Conservation (phyloP, 495 filamentous ascomycete species). For the Penicillium turbatum region DNA sequence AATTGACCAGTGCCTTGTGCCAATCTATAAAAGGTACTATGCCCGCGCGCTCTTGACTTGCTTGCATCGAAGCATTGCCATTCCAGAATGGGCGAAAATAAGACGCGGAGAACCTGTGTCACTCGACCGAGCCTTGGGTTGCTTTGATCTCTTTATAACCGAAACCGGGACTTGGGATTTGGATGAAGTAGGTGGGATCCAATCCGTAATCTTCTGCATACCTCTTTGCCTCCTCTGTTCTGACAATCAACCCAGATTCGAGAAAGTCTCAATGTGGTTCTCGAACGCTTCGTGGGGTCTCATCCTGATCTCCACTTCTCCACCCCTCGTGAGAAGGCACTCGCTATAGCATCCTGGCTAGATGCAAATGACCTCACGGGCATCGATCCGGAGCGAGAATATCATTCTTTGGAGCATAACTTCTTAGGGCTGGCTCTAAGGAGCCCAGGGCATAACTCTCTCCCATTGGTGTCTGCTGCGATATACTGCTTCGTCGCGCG, state of each 20-base stretch:
- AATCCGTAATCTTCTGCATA: too few relatives aligned
- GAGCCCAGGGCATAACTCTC: slow-evolving; percentile 59
- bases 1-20: slow-evolving; percentile 7
- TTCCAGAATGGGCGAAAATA: slow-evolving; percentile 68
- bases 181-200: slow-evolving; percentile 54
- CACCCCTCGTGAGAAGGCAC: slow-evolving; percentile 60
- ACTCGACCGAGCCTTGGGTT: slow-evolving; percentile 70
- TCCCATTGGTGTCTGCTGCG: slow-evolving; percentile 74
- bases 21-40: slow-evolving; percentile 57
- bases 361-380: slow-evolving; percentile 62
- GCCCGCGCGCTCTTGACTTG: slow-evolving; percentile 65
- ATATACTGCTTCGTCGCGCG: slow-evolving; percentile 66
- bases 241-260: slow-evolving; percentile 46
- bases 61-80: slow-evolving; percentile 75
- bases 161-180: slow-evolving; percentile 65
- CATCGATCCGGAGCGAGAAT: slow-evolving; percentile 56
- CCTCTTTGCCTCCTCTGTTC: not conserved
- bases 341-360: slow-evolving; percentile 63
- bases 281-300: slow-evolving; percentile 45
- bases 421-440: slow-evolving; percentile 69
- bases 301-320: slow-evolving; percentile 47
- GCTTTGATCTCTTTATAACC: slow-evolving; percentile 84
- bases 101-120: slow-evolving; percentile 47
- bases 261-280: slow-evolving; percentile 58
- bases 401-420: slow-evolving; percentile 76